These are phyloP conservation scores for Rhodotorula sp. DNA, from an alignment of 1,284 basidiomycete species.

Conservation along the genomic window DNA sequence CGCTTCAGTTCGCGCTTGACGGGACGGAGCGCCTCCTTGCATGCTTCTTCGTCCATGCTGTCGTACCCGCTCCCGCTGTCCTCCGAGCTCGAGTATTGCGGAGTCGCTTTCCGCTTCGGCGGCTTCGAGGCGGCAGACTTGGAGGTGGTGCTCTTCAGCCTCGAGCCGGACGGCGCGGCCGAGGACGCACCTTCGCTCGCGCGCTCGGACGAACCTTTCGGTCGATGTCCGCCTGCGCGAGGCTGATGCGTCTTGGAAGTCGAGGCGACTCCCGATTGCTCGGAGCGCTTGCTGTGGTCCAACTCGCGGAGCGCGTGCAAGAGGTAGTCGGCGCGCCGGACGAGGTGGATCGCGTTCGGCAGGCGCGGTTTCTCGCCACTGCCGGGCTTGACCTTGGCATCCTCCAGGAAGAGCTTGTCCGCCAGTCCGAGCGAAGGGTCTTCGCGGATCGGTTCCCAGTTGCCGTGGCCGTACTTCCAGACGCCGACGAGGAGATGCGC, in stretches of 20 bases:
- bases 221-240: constrained; percentile 20
- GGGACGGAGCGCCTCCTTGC: constrained; percentile 93
- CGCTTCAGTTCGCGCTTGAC: constrained; percentile 98
- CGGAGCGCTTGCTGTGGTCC: constrained; percentile 13
- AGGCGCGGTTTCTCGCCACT: constrained; percentile 68
- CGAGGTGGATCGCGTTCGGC: constrained; percentile 94
- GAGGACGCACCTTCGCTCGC: constrained; percentile 10
- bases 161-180: neutral
- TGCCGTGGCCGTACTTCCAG: constrained; percentile 89
- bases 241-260: constrained; percentile 20
- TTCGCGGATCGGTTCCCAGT: constrained; percentile 93
- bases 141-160: neutral
- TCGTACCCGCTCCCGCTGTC: constrained; percentile 32
- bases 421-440: constrained; percentile 78
- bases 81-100: constrained; percentile 31
- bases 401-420: constrained; percentile 96
- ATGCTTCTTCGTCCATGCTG: constrained; percentile 84
- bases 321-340: constrained; percentile 92
- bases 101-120: constrained; percentile 46
- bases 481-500: constrained; percentile 91
- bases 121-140: constrained; percentile 5
- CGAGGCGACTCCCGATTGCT: neutral
- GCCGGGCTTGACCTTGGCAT: constrained; percentile 75
- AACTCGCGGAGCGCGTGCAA: constrained; percentile 72
- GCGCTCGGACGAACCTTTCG: constrained; percentile 7